Evolutionary conservation across 768 basidiomycete genomes (phyloP), one percentile per base, ranked within the genome.

Genomic region (Suillus subalutaceus): DNA sequence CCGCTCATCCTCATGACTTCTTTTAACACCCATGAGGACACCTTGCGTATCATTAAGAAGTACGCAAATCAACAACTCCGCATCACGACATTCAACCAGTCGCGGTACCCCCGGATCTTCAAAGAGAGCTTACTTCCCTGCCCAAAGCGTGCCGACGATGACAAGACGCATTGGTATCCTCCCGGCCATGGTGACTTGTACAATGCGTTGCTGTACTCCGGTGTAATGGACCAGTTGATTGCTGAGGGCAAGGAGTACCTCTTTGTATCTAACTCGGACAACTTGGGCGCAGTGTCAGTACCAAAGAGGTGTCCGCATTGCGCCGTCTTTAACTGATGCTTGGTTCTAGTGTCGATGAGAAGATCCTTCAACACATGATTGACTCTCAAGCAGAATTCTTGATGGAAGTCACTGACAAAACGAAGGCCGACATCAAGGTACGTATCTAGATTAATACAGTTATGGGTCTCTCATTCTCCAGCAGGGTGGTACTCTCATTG

Each of bases 1-100:
- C 90, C 90, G 1, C 88, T 91, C 75, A 89, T 91, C 77, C 85
- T 91, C 71, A 91, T 91, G 90, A 91, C 90, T 72, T 90, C 89
- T 62, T 91, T 91, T 82, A 91, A 91, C 80, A 91, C 90, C 9
- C 89, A 90, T 75, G 90, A 91, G 32, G 90, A 91, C 75, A 91
- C 90, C 20, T 82, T 88, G 37, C 86, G 90, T 56, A 88, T 91
- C 79, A 90, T 91, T 75, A 90, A 90, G 77, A 91, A 91, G 79
- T 91, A 91, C 78, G 85, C 85, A 52, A 91, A 91, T 80, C 90
- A 91, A 80, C 90, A 90, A 78, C 83, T 91, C 74, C 85, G 88
- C 76, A 88, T 91, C 72, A 83, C 85, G 63, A 85, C 85, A 16
- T 90, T 90, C 83, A 88, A 88, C 77, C 89, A 91, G 77, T 90